Base-by-base conservation (phyloP, 1,139 yeast species). In the Candida pseudocylindracea region DNA sequence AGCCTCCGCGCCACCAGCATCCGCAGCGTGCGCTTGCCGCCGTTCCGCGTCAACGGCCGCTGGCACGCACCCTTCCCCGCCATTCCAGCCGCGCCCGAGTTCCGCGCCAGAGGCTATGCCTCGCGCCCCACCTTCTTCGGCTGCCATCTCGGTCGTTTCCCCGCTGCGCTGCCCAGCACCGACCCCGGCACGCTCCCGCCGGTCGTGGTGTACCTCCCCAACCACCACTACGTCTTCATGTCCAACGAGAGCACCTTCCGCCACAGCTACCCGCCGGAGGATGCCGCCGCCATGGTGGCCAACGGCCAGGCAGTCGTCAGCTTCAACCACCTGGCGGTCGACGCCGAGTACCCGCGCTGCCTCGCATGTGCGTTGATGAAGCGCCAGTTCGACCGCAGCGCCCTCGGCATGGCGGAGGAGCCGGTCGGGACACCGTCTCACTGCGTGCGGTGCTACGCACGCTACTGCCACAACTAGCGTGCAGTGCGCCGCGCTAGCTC, bases 191-290 rank as follows among this genome's bases (percentile, higher is more conserved):
- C 8, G 9, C 10, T 59, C 4, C 73, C 73, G 2, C 79, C 79
- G 0, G 44, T 72, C 25, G 54, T 72, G 11, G 55, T 72, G 1
- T 70, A 71, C 42, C 51, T 57, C 30, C 59, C 69, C 3, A 72
- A 72, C 41, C 40, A 51, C 6, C 41, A 54, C 25, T 51, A 55
- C 32, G 46, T 61, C 0, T 65, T 46, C 38, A 39, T 46, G 0
- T 58, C 78, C 5, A 72, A 72, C 41, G 61, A 63, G 0, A 70
- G 79, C 1, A 72, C 80, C 0, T 71, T 72, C 46, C 64, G 68
- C 40, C 47, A 68, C 33, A 57, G 63, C 28, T 72, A 69, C 43
- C 55, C 50, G 12, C 38, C 42, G 0, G 38, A 37, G 0, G 76
- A 70, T 42, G 52, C 57, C 3, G 36, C 42, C 2, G 50, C 52